Conservation (phyloP, 208 protist species). For the Leishmania arabica region DNA sequence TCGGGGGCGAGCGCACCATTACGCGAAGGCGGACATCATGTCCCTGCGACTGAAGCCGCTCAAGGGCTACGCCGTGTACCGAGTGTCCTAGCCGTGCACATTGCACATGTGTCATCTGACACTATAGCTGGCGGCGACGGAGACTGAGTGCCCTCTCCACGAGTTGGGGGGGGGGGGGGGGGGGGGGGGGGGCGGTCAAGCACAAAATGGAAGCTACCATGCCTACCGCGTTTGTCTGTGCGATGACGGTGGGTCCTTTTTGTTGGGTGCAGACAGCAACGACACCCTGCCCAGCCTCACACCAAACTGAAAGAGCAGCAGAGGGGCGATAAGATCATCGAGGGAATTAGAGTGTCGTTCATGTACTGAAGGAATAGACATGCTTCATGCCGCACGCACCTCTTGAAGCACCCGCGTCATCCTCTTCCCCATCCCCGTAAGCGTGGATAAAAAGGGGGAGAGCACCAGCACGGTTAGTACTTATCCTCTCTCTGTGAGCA, state of each 20-base stretch:
- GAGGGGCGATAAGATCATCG: not conserved
- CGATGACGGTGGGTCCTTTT: not conserved
- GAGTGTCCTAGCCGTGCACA: not conserved
- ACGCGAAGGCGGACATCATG: conserved; percentile 6
- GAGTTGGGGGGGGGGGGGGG: not conserved
- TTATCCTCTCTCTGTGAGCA: not conserved
- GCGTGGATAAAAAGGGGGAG: not conserved
- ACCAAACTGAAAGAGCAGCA: not conserved
- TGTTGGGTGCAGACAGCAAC: not conserved
- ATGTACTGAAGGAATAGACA: not conserved
- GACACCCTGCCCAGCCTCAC: not conserved
- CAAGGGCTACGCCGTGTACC: conserved; percentile 1
- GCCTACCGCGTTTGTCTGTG: not conserved
- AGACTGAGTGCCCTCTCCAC: not conserved
- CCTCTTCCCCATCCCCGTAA: not conserved
- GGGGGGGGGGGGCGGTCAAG: not conserved
- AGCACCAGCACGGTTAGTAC: not conserved
- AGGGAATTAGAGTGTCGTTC: not conserved
- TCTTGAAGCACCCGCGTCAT: not conserved
- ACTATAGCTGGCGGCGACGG: not conserved
- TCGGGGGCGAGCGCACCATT: not conserved
- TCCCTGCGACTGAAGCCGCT: conserved; percentile 1
- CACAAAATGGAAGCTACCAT: not conserved
- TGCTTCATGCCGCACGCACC: not conserved
- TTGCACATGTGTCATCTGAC: not conserved